These are phyloP conservation scores for Dioscorea alata DNA, from an alignment of 106 monocot genomes.

Conservation along the genomic window DNA sequence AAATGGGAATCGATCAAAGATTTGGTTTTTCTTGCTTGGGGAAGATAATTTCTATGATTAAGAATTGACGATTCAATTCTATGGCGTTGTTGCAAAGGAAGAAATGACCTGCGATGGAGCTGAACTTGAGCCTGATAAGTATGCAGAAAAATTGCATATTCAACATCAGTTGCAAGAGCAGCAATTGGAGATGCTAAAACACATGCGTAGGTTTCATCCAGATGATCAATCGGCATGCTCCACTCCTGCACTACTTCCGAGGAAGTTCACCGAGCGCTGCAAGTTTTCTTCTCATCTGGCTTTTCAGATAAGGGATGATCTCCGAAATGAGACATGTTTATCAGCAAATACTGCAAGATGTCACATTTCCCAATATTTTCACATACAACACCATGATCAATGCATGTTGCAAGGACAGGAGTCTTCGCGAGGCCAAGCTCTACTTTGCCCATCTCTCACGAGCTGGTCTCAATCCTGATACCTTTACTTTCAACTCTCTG, in stretches of 20 bases:
- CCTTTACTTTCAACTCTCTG: constrained; percentile 16
- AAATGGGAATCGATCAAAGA: constrained; percentile 93
- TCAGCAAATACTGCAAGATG: constrained; percentile 1
- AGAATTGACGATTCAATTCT: constrained; percentile 70
- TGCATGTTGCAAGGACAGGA: constrained; percentile 11
- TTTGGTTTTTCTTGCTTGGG: constrained; percentile 84
- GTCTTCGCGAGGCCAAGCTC: constrained; percentile 1
- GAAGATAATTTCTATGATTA: too few species aligned
- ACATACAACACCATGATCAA: constrained; percentile 24
- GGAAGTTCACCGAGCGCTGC: neutral
- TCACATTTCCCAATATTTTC: constrained; percentile 4
- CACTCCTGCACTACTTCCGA: neutral
- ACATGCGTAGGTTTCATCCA: too few species aligned
- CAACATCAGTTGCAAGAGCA: constrained; percentile 52
- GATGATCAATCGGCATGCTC: too few species aligned
- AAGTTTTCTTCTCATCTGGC: neutral
- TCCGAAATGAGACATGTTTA: constrained; percentile 7
- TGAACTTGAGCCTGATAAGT: constrained; percentile 42
- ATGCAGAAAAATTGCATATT: constrained; percentile 35
- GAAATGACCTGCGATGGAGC: constrained; percentile 69
- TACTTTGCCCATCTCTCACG: constrained; percentile 2
- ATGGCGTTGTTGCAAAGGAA: constrained; percentile 59
- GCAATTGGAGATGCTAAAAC: too few species aligned
- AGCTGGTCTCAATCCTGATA: constrained; percentile 11
- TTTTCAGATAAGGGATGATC: neutral